phyloP scores from a whole-genome alignment of 768 basidiomycete genomes.

The Kwoniella dejecticola region DNA sequence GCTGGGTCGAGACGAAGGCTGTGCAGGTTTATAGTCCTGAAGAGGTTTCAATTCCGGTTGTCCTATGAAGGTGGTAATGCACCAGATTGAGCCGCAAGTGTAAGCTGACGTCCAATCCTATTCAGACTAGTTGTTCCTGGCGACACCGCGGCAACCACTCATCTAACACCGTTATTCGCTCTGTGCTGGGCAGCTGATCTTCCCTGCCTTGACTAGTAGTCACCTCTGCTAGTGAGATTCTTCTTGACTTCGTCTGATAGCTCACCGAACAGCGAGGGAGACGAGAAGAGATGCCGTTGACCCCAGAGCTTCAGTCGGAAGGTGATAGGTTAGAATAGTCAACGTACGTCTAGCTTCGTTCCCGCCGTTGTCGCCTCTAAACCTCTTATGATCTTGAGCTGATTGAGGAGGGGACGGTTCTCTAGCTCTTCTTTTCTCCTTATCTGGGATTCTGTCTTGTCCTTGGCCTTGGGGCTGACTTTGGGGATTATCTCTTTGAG shows the following conservation, averaged over 20 bases:
- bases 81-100: background rate
- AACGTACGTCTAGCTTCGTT: conserved; percentile 32
- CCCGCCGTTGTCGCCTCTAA: conserved; percentile 13
- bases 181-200: background rate
- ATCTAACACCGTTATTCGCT: background rate
- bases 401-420: conserved; percentile 4
- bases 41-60: background rate
- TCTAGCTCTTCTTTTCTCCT: conserved; percentile 18
- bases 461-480: background rate
- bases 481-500: background rate
- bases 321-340: background rate
- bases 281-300: no score
- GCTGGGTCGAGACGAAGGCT: background rate
- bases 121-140: background rate
- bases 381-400: conserved; percentile 14
- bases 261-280: no score
- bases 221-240: no score
- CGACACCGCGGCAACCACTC: background rate
- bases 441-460: background rate
- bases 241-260: no score
- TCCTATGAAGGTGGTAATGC: background rate
- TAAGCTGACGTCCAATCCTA: background rate
- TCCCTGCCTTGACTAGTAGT: background rate
- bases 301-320: no score
- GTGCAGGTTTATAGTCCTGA: background rate